Evolutionary conservation across 78 protist genomes (phyloP).

Genomic region (Trichosphaerium sp.): DNA sequence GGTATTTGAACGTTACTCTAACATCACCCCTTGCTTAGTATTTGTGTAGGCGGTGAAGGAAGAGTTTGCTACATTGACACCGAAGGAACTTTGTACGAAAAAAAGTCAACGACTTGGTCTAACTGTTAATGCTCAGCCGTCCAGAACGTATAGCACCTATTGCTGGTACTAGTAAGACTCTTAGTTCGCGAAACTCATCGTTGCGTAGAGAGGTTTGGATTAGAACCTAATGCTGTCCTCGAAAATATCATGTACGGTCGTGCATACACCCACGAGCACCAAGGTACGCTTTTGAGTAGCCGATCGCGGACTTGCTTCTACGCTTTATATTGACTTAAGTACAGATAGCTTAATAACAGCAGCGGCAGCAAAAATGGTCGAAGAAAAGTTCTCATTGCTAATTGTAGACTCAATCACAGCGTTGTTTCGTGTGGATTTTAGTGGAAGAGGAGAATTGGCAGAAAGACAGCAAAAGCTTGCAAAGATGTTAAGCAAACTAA

Average conservation of each 20-base stretch:
- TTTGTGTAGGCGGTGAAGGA: slow-evolving; percentile 89
- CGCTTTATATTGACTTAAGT: neutral
- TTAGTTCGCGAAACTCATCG: no score
- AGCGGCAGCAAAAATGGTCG: slow-evolving; percentile 92
- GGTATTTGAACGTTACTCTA: no score
- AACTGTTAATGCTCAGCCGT: no score
- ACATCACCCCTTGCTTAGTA: slow-evolving; percentile 37
- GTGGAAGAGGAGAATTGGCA: slow-evolving; percentile 89
- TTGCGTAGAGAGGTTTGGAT: slow-evolving; percentile 29
- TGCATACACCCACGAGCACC: slow-evolving; percentile 93
- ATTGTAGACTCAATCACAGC: slow-evolving; percentile 93
- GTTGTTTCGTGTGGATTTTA: slow-evolving; percentile 56
- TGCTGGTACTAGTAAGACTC: slow-evolving; percentile 69
- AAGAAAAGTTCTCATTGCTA: slow-evolving; percentile 56
- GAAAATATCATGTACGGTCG: slow-evolving; percentile 92
- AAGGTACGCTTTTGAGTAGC: slow-evolving; percentile 55
- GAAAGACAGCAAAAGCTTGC: slow-evolving; percentile 89
- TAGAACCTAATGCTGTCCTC: slow-evolving; percentile 70
- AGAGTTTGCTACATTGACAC: slow-evolving; percentile 92
- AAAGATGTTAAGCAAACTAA: slow-evolving; percentile 64
- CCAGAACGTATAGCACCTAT: slow-evolving; percentile 79
- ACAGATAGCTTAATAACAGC: no score
- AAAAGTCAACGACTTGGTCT: no score
- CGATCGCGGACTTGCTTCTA: no score
- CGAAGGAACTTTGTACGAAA: slow-evolving; percentile 98